Evolutionary conservation across 129 eudicot species (phyloP), one percentile per base, ranked within the genome.

Genomic region (Apium graveolens): DNA sequence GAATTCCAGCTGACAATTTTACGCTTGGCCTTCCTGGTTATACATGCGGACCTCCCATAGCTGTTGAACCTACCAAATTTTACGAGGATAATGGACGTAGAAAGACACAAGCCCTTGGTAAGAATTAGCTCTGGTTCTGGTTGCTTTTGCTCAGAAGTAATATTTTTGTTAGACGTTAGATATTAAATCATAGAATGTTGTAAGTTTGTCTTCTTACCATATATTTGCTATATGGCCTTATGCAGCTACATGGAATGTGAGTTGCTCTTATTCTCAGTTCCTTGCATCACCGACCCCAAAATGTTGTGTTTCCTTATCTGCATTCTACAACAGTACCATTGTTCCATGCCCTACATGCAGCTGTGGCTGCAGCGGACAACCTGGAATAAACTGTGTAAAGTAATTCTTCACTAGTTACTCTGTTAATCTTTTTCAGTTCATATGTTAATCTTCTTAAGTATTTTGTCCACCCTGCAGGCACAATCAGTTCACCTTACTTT

Each of bases 261-360:
- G 88, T 12, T 93, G 98, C 72, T 78, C 86, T 24, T 93, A 81
- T 78, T 93, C 97, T 7, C 97, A 92, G 60, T 93, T 90, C 80
- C 72, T 80, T n/a, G 94, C 92, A 53, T 89, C 97, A 39, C 17
- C 87, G 34, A 81, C 89, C 63, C 98, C 98, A 37, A 89, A 82
- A 49, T 93, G 92, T 75, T 91, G 98, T 45, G 98, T 93, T 76
- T 93, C 97, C 6, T 57, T 93, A 7, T 90, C 95, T 27, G 88
- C 97, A 9, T 93, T 90, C 76, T 93, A 93, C 84, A 86, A 84
- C 76, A 57, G 83, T 53, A 80, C 90, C 48, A 87, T 89, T 38
- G 86, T 91, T 66, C 81, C 81, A 41, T 93, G 98, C 83, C 95
- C 92, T 5, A 74, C 17, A 17, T 91, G 97, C 69, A 90, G 95